These are phyloP conservation scores for Diaporthe ilicicola DNA, from an alignment of 2,329 filamentous ascomycete genomes.

Conservation along the genomic window DNA sequence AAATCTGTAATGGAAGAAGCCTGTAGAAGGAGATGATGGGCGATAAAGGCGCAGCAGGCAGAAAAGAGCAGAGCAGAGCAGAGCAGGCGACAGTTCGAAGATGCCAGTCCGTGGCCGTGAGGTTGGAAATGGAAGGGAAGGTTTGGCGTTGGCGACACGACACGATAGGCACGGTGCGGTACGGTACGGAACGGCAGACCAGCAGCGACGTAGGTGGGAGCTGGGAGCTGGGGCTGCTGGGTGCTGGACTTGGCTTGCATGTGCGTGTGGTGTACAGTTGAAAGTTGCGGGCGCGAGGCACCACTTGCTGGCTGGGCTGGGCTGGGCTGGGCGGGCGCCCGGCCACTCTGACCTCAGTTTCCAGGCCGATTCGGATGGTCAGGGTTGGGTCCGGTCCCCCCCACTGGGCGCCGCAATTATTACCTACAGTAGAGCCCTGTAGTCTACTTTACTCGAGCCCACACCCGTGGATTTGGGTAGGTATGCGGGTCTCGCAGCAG, in stretches of 20 bases:
- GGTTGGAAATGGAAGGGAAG: slow-evolving; percentile 7
- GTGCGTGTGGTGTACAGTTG: background rate
- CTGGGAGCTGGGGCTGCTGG: background rate
- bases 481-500: slow-evolving; percentile 24
- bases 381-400: background rate
- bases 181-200: background rate
- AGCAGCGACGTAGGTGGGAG: background rate
- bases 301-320: background rate
- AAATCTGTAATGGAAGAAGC: background rate
- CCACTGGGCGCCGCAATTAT: background rate
- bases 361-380: background rate
- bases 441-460: background rate
- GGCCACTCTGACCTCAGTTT: slow-evolving; percentile 11
- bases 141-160: background rate
- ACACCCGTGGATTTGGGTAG: slow-evolving; percentile 10
- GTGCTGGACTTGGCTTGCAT: background rate
- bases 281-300: background rate
- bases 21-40: background rate
- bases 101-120: slow-evolving; percentile 16
- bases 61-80: background rate
- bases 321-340: background rate
- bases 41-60: background rate
- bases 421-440: slow-evolving; percentile 1
- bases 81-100: background rate
- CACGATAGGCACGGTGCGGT: slow-evolving; percentile 3